Base-by-base conservation (phyloP, 768 basidiomycete species). In the Tricholoma terreum region DNA sequence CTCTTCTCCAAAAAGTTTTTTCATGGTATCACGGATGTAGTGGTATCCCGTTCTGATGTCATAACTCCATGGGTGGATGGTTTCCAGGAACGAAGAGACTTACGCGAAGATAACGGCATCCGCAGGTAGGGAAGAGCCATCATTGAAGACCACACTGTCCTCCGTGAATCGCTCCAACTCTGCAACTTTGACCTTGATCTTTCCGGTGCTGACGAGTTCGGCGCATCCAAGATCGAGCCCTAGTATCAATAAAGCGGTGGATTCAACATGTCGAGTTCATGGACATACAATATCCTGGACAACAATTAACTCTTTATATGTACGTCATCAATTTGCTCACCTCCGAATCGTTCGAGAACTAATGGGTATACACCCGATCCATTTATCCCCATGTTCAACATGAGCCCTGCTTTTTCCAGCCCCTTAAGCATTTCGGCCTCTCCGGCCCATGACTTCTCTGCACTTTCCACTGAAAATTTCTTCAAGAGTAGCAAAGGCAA, bases 131-230 rank as follows among this genome's bases (percentile, higher is more conserved):
- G 67, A 62, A n/a, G 68, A 69, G 10, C 75, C 75, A 56, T 80
- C 74, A 0, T 68, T 68, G 61, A 80, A 77, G 11, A 73, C 53
- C 5, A 79, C 59, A 14, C 69, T 70, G 40, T 68, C 58, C n/a
- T 65, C 55, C 8, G 66, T 70, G 63, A 80, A 75, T 10, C 61
- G 59, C 19, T 69, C 67, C 36, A 80, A 71, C 58, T 77, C 74
- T 15, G 82, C 83, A 61, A 79, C 80, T 71, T 84, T 85, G 57
- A 86, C 67, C 62, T 81, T 80, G 68, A 85, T 80, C 63, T 83
- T 77, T 6, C 83, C 83, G 40, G 78, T 71, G 31, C 75, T 74
- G 60, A 85, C 80, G 55, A 80, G 70, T 62, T 82, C 74, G 31
- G 78, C 77, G 42, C 78, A 78, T 24, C 82, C 84, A 50, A 77